These are phyloP conservation scores for Podospora comata DNA, from an alignment of 495 filamentous ascomycete genomes.

Conservation along the genomic window DNA sequence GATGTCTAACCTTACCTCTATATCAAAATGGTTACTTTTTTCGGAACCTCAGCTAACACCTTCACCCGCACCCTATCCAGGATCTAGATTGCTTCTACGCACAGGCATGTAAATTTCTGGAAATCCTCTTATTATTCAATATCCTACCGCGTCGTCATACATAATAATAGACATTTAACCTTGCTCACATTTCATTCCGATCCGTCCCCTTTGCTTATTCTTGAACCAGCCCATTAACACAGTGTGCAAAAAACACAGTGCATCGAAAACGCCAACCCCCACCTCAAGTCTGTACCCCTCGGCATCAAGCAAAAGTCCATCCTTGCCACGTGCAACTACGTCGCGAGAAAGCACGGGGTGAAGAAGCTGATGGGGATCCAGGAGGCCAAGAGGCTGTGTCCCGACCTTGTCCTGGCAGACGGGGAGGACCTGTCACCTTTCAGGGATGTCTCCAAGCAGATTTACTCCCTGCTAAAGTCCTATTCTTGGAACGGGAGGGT, in stretches of 20 bases:
- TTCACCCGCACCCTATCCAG: slow-evolving; percentile 35
- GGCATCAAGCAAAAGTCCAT: slow-evolving; percentile 73
- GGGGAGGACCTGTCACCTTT: slow-evolving; percentile 87
- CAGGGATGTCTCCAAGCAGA: slow-evolving; percentile 75
- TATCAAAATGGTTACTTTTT: neutral
- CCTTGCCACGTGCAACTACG: slow-evolving; percentile 93
- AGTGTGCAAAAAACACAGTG: slow-evolving; percentile 16
- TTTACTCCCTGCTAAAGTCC: slow-evolving; percentile 65
- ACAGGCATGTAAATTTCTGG: slow-evolving; percentile 50
- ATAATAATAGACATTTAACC: neutral
- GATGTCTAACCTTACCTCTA: neutral
- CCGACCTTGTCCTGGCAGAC: slow-evolving; percentile 78
- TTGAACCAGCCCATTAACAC: neutral
- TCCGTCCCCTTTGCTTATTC: slow-evolving; percentile 8
- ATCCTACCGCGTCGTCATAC: neutral
- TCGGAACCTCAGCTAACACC: neutral
- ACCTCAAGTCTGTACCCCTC: slow-evolving; percentile 66
- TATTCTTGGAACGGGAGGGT: slow-evolving; percentile 72
- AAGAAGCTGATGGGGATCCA: slow-evolving; percentile 78
- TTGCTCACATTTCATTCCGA: too few species aligned
- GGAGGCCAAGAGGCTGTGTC: slow-evolving; percentile 76
- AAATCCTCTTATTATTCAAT: neutral
- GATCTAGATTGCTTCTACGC: slow-evolving; percentile 96
- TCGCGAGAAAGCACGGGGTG: slow-evolving; percentile 70
- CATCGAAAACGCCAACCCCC: slow-evolving; percentile 74